Percentiles rank a stretch among this genome's conserved stretches.
Evolutionary conservation across 2,329 filamentous ascomycete genomes (phyloP).

Genomic region (Chrysoporthe austroafricana): DNA sequence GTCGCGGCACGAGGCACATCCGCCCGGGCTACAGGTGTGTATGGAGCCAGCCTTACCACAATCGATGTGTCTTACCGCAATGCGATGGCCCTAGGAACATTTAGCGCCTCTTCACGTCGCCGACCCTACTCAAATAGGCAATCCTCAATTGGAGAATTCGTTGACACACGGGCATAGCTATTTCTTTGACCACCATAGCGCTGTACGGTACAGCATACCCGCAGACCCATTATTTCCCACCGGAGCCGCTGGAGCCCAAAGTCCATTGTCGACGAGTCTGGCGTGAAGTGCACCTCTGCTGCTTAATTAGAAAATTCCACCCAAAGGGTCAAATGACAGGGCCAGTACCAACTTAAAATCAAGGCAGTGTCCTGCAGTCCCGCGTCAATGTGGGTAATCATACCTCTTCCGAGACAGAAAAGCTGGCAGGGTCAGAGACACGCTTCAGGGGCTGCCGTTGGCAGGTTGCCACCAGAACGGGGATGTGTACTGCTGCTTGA

Average conservation of each 20-base stretch:
- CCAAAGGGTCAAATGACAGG: conserved; percentile 3
- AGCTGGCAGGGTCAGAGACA: conserved; percentile 24
- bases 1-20: neutral
- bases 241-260: neutral
- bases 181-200: neutral
- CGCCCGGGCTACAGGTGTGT: conserved; percentile 3
- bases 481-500: conserved; percentile 6
- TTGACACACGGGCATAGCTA: neutral
- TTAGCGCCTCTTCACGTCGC: neutral
- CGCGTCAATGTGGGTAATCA: conserved; percentile 25
- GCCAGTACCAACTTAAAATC: conserved; percentile 2
- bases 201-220: neutral
- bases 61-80: neutral
- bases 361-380: conserved; percentile 27
- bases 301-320: neutral
- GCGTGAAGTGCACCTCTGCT: neutral
- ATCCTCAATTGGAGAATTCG: neutral
- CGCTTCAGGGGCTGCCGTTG: conserved; percentile 23
- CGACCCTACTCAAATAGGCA: neutral
- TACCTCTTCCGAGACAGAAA: conserved; percentile 19
- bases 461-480: conserved; percentile 14
- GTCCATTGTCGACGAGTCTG: neutral
- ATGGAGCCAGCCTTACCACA: conserved; percentile 10
- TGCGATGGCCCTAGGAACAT: neutral
- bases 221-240: neutral